Percentiles rank a stretch among this genome's conserved stretches.
phyloP scores from a whole-genome alignment of 345 rosid genomes.

The Mercurialis annua region DNA sequence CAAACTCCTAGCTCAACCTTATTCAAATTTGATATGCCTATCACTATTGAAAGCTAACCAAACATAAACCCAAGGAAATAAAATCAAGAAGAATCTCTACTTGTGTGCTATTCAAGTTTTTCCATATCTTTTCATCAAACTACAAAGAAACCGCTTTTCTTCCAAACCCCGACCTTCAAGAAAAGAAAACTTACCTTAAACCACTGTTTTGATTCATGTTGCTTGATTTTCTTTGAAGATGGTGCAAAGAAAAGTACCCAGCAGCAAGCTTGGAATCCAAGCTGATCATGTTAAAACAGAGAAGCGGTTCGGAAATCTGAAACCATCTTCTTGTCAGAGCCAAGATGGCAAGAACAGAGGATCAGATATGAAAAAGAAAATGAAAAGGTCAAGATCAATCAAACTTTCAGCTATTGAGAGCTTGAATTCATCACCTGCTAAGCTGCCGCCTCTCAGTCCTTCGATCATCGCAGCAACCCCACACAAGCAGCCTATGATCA shows the following conservation, averaged over 20 bases:
- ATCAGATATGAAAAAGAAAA: constrained; percentile 65
- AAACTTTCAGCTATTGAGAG: constrained; percentile 45
- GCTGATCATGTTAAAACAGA: constrained; percentile 45
- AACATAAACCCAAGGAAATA: constrained; percentile 8
- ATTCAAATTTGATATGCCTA: constrained; percentile 26
- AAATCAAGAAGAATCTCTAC: constrained; percentile 19
- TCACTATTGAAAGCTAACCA: not conserved
- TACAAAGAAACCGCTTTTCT: constrained; percentile 19
- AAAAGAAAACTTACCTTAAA: constrained; percentile 20
- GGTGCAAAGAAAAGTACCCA: constrained; percentile 70
- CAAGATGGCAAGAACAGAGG: constrained; percentile 63
- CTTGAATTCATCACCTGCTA: constrained; percentile 42
- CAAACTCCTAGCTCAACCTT: constrained; percentile 23
- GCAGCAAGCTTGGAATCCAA: constrained; percentile 50
- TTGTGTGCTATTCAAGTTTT: constrained; percentile 21
- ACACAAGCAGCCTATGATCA: constrained; percentile 37
- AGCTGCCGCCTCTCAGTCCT: constrained; percentile 33
- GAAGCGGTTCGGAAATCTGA: constrained; percentile 41
- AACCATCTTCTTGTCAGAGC: constrained; percentile 40
- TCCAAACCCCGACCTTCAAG: constrained; percentile 17
- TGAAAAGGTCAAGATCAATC: constrained; percentile 65
- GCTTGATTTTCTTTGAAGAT: constrained; percentile 45
- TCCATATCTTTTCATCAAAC: not conserved
- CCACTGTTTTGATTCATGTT: constrained; percentile 13
- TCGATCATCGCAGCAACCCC: constrained; percentile 21